Conservation (phyloP, 176 grass and related monocot genomes). For the Eragrostis curvula region DNA sequence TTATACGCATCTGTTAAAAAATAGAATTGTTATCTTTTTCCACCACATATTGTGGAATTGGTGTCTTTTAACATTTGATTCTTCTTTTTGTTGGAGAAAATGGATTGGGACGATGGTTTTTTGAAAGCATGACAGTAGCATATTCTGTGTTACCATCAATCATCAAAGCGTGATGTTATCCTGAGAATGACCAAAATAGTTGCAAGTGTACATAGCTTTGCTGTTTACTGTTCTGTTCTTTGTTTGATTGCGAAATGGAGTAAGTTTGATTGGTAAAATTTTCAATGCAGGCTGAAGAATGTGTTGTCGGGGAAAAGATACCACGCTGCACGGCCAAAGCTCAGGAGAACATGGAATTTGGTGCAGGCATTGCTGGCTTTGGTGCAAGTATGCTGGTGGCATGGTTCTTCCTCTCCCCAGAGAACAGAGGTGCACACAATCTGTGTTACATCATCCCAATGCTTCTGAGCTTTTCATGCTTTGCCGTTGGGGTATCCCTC, state of each 20-base stretch:
- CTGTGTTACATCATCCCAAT: not conserved
- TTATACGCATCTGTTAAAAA: too few relatives aligned
- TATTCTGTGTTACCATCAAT: not conserved
- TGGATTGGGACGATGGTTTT: not conserved
- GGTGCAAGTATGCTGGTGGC: constrained; percentile 6
- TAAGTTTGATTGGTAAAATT: not conserved
- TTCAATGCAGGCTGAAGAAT: constrained; percentile 11
- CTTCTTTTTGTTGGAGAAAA: not conserved
- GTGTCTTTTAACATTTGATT: not conserved
- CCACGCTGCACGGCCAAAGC: not conserved
- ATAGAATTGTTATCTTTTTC: too few relatives aligned
- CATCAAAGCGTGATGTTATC: not conserved
- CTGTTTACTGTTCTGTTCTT: not conserved
- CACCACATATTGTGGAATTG: not conserved
- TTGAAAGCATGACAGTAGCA: not conserved
- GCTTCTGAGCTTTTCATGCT: constrained; percentile 6
- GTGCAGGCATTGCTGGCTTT: constrained; percentile 11
- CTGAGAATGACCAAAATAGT: not conserved
- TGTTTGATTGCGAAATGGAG: too few relatives aligned
- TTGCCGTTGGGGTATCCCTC: not conserved
- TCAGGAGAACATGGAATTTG: constrained; percentile 23
- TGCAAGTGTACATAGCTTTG: not conserved
- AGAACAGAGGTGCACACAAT: not conserved
- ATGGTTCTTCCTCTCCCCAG: constrained; percentile 25
- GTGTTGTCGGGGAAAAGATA: not conserved